phyloP scores from a whole-genome alignment of 257 asterid species.

The Jacaranda mimosifolia region DNA sequence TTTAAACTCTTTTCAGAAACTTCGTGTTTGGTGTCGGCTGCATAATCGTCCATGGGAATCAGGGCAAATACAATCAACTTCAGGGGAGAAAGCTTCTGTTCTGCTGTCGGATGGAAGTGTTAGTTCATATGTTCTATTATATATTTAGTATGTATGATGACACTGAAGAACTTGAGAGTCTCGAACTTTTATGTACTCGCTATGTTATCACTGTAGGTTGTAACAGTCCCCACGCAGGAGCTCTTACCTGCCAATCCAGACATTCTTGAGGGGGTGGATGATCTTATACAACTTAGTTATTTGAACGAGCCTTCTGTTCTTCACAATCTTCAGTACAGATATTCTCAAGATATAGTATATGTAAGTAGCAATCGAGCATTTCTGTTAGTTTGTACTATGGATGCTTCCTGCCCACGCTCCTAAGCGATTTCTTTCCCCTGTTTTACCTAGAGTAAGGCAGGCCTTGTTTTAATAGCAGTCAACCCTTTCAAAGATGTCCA shows the following conservation, averaged over 20 bases:
- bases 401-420: conserved; percentile 15
- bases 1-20: conserved; percentile 61
- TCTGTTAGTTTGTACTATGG: background rate
- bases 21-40: conserved; percentile 78
- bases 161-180: conserved; percentile 8
- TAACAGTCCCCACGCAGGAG: conserved; percentile 64
- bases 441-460: conserved; percentile 84
- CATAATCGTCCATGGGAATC: conserved; percentile 68
- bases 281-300: conserved; percentile 87
- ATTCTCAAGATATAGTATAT: conserved; percentile 69
- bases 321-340: conserved; percentile 84
- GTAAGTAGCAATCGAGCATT: conserved; percentile 49
- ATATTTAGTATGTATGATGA: conserved; percentile 21
- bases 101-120: conserved; percentile 72
- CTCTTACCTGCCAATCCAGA: conserved; percentile 95
- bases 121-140: conserved; percentile 48
- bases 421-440: conserved; percentile 42
- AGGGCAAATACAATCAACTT: conserved; percentile 78
- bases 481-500: conserved; percentile 85
- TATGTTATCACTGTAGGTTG: conserved; percentile 55
- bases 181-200: conserved; percentile 12
- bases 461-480: conserved; percentile 82
- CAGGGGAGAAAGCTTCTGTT: conserved; percentile 77
- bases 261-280: conserved; percentile 87
- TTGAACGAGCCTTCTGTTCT: conserved; percentile 96